These are phyloP conservation scores for Psilocybe cubensis DNA, from an alignment of 768 basidiomycete genomes.

Conservation along the genomic window DNA sequence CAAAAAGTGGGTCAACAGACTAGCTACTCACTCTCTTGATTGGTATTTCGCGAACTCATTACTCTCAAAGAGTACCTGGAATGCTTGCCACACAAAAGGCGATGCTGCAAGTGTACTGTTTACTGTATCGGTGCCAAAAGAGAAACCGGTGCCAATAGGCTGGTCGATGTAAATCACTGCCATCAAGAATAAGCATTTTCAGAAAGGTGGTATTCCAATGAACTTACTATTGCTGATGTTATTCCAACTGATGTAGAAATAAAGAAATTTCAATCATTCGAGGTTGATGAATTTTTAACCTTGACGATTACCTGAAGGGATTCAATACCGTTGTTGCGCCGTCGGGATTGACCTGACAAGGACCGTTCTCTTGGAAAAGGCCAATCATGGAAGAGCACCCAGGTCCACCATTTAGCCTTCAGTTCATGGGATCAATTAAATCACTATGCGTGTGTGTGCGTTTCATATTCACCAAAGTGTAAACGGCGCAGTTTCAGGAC, in stretches of 20 bases:
- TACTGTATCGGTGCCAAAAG: slow-evolving; percentile 58
- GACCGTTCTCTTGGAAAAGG: slow-evolving; percentile 73
- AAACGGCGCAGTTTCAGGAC: slow-evolving; percentile 65
- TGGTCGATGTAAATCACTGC: slow-evolving; percentile 75
- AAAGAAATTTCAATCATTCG: background rate
- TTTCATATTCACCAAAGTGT: slow-evolving; percentile 57
- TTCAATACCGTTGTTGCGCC: slow-evolving; percentile 55
- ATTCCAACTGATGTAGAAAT: slow-evolving; percentile 56
- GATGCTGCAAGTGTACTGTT: slow-evolving; percentile 62
- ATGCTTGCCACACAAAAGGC: slow-evolving; percentile 60
- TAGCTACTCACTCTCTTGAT: slow-evolving; percentile 50
- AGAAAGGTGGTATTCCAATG: background rate
- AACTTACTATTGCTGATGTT: slow-evolving; percentile 63
- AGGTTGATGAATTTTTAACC: background rate
- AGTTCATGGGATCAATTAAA: background rate
- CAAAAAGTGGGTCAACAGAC: background rate
- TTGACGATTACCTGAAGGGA: slow-evolving; percentile 56
- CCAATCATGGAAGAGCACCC: slow-evolving; percentile 70
- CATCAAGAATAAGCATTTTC: background rate
- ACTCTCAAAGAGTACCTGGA: slow-evolving; percentile 67
- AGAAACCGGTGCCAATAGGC: slow-evolving; percentile 69
- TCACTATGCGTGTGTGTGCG: background rate
- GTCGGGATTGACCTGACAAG: slow-evolving; percentile 62
- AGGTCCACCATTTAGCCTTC: slow-evolving; percentile 64
- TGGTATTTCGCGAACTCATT: slow-evolving; percentile 51